Conservation (phyloP, 805 yeast genomes). For the Pichia manshurica region DNA sequence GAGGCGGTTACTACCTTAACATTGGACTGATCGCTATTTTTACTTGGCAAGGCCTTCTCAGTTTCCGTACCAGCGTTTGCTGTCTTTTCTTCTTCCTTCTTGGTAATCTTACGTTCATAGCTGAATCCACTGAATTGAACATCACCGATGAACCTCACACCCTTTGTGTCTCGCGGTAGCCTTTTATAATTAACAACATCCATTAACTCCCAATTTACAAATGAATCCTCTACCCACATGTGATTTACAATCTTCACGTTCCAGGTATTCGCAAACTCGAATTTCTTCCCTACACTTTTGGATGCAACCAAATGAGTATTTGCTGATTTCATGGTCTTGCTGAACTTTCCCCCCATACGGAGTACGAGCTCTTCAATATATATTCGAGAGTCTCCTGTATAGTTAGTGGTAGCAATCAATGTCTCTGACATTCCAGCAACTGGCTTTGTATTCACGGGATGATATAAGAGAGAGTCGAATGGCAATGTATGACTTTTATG, state of each 20-base stretch:
- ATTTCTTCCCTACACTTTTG: conserved; percentile 65
- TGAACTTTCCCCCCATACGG: conserved; percentile 71
- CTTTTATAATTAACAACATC: conserved; percentile 44
- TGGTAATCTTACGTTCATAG: neutral
- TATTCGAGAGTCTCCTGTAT: conserved; percentile 75
- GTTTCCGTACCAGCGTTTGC: too few species aligned
- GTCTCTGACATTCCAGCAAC: conserved; percentile 50
- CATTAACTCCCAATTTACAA: conserved; percentile 50
- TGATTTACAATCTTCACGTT: conserved; percentile 62
- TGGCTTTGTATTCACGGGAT: conserved; percentile 55
- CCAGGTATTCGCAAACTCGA: conserved; percentile 71
- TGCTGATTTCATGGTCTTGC: conserved; percentile 49
- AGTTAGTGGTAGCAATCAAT: conserved; percentile 67
- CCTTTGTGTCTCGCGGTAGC: conserved; percentile 31
- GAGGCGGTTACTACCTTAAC: too few species aligned
- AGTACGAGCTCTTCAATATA: conserved; percentile 61
- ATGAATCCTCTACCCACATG: conserved; percentile 84
- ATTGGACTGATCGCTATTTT: too few species aligned
- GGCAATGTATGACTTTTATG: conserved; percentile 55
- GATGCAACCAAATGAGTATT: conserved; percentile 75
- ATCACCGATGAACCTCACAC: conserved; percentile 45
- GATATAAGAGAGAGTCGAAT: conserved; percentile 47
- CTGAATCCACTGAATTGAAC: conserved; percentile 3
- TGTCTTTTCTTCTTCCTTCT: neutral
- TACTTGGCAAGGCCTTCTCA: too few species aligned